Evolutionary conservation across 129 eudicot genomes (phyloP).

Genomic region (Pittosporum tobira): DNA sequence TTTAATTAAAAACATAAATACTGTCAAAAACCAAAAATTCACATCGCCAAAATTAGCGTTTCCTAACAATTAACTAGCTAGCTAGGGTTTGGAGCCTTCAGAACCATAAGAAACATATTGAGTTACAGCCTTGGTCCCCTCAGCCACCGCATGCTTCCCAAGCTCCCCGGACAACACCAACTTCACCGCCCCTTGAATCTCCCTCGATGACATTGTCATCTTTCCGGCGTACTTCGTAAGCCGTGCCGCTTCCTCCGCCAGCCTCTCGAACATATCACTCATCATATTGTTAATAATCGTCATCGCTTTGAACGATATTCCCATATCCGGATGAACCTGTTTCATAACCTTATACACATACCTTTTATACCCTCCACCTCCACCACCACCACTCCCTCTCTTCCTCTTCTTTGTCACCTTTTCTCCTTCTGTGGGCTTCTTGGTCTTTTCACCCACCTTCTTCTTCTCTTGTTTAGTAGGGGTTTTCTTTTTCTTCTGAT

Average conservation of each 20-base stretch:
- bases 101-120: conserved; percentile 21
- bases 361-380: conserved; percentile 59
- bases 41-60: too few species aligned
- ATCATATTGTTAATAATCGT: conserved; percentile 52
- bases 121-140: conserved; percentile 69
- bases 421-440: conserved; percentile 12
- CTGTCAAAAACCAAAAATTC: too few species aligned
- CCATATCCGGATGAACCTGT: conserved; percentile 89
- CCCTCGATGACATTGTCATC: conserved; percentile 62
- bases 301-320: conserved; percentile 70
- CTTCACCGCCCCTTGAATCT: conserved; percentile 78
- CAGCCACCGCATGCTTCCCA: conserved; percentile 79
- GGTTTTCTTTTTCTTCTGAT: background rate
- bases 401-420: conserved; percentile 4
- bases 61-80: too few species aligned
- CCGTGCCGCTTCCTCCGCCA: conserved; percentile 51
- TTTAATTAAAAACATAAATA: too few species aligned
- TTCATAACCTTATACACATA: conserved; percentile 68
- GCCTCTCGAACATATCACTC: conserved; percentile 75
- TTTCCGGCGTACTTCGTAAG: conserved; percentile 28
- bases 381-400: conserved; percentile 14
- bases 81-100: background rate
- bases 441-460: conserved; percentile 9
- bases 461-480: background rate
- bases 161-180: conserved; percentile 81